A percentile compares a stretch with the other conserved stretches of the same genome.
phyloP scores from a whole-genome alignment of 345 rosid genomes.

The Dipteronia dyeriana region DNA sequence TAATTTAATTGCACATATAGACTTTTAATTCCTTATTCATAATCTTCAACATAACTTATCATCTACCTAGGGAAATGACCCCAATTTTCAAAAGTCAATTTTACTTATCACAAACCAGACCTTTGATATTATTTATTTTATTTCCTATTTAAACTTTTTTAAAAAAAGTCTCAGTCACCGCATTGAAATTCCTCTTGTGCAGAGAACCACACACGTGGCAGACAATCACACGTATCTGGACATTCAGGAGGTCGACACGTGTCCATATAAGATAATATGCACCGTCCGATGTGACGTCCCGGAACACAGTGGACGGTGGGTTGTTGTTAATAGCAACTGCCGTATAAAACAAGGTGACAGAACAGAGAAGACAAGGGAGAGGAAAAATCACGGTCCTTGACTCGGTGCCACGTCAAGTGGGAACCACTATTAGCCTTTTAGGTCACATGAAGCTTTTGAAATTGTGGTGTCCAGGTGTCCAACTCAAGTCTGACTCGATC shows the following conservation, averaged over 20 bases:
- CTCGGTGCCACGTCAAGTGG: slow-evolving; percentile 12
- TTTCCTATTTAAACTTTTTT: too few species aligned
- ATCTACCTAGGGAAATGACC: neutral
- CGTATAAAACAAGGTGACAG: neutral
- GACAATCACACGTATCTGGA: neutral
- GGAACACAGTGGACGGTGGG: neutral
- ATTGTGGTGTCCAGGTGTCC: neutral
- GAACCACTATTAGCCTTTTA: neutral
- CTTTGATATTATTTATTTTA: neutral
- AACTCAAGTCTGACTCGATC: neutral
- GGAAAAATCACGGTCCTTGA: neutral
- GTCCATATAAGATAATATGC: neutral
- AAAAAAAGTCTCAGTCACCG: too few species aligned
- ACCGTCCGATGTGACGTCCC: neutral
- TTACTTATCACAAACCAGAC: neutral
- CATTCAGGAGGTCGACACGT: neutral
- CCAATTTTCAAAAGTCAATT: neutral
- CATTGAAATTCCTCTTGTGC: neutral
- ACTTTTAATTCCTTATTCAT: too few species aligned
- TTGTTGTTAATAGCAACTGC: neutral
- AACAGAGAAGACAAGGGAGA: neutral
- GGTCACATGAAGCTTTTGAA: neutral
- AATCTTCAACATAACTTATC: neutral
- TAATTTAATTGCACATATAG: too few species aligned
- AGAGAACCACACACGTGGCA: neutral